These are phyloP conservation scores for Leccinum sublutescens DNA, from an alignment of 768 basidiomycete species.

Conservation along the genomic window DNA sequence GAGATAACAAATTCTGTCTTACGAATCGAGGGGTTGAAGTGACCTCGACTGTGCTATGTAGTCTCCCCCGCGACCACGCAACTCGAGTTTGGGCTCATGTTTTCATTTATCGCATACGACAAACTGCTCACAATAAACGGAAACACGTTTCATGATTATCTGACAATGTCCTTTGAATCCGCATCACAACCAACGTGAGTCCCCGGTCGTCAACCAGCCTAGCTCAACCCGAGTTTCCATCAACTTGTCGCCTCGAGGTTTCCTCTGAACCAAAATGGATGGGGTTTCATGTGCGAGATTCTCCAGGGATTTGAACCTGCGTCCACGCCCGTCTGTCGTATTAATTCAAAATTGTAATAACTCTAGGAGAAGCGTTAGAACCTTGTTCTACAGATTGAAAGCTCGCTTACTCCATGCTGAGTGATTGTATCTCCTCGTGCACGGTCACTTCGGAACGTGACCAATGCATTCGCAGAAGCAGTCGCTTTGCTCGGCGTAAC, in stretches of 20 bases:
- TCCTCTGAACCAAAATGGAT: constrained; percentile 30
- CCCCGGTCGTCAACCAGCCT: neutral
- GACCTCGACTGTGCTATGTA: neutral
- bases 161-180: neutral
- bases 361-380: constrained; percentile 7
- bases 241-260: constrained; percentile 25
- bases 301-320: constrained; percentile 25
- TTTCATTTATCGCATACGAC: neutral
- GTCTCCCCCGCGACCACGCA: neutral
- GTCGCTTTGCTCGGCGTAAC: constrained; percentile 18
- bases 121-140: neutral
- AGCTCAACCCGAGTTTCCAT: constrained; percentile 1
- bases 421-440: constrained; percentile 22
- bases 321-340: constrained; percentile 14
- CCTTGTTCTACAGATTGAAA: neutral
- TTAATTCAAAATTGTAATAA: constrained; percentile 27
- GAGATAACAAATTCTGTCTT: neutral
- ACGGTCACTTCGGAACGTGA: constrained; percentile 25
- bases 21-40: neutral
- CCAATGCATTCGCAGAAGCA: constrained; percentile 25
- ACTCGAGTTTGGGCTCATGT: neutral
- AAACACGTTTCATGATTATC: neutral
- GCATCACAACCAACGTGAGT: neutral
- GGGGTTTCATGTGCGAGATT: constrained; percentile 25
- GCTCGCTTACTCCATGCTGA: constrained; percentile 25